phyloP scores from a whole-genome alignment of 2,329 filamentous ascomycete genomes.

The Trematosphaeria pertusa region DNA sequence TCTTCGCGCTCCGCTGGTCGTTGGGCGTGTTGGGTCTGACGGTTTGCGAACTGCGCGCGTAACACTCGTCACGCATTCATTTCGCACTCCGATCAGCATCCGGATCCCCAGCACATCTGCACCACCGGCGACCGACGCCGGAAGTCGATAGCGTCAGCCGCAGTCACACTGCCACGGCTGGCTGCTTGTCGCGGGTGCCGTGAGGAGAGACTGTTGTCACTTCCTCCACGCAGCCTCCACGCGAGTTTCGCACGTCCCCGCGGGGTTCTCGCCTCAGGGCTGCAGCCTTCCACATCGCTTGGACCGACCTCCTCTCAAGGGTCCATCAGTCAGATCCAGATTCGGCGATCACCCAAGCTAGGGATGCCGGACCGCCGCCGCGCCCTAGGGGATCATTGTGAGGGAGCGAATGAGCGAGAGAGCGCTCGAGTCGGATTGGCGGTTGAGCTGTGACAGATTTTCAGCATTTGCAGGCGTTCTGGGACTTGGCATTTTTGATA shows the following conservation, averaged over 20 bases:
- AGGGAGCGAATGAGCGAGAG: conserved; percentile 2
- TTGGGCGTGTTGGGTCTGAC: not conserved
- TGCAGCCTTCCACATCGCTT: not conserved
- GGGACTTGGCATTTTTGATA: conserved; percentile 23
- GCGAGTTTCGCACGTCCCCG: not conserved
- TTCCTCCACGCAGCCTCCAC: conserved; percentile 5
- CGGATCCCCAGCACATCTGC: not conserved
- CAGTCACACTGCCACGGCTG: conserved; percentile 6
- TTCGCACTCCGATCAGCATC: not conserved
- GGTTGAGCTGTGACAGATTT: conserved; percentile 10
- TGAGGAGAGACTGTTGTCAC: not conserved
- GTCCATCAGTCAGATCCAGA: conserved; percentile 1
- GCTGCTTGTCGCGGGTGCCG: conserved; percentile 3
- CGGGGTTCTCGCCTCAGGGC: not conserved
- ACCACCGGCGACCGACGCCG: not conserved
- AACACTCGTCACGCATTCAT: not conserved
- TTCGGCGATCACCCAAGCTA: conserved; percentile 8
- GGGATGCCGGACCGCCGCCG: conserved; percentile 2
- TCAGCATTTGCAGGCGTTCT: conserved; percentile 16
- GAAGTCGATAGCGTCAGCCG: conserved; percentile 1
- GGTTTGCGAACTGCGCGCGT: not conserved
- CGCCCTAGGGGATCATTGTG: not conserved
- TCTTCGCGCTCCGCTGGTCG: conserved; percentile 1
- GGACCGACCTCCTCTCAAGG: too few relatives aligned
- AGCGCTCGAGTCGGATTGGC: conserved; percentile 6